Conservation (phyloP, 176 grass and related monocot species). For the Carex myosuroides region DNA sequence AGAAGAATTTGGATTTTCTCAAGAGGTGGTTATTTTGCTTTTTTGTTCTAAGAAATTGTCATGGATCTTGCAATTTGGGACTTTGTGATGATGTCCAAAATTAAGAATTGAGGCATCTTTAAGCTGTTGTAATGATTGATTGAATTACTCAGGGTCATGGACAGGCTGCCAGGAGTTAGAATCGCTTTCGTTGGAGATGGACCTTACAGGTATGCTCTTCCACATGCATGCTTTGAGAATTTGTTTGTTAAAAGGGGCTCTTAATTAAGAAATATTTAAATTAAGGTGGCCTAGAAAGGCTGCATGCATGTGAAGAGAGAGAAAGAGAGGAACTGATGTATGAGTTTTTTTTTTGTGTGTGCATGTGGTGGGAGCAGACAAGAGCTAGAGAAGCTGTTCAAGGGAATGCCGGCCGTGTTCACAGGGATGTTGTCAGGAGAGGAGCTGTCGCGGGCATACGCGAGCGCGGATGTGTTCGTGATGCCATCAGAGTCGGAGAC, state of each 20-base stretch:
- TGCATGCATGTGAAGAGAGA: neutral
- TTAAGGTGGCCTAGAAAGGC: conserved; percentile 4
- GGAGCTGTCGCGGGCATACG: conserved; percentile 79
- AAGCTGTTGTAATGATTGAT: conserved; percentile 28
- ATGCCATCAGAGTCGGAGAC: conserved; percentile 99
- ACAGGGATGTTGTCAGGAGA: conserved; percentile 96
- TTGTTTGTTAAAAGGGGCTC: neutral
- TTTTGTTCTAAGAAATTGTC: neutral
- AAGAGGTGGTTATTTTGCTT: conserved; percentile 50
- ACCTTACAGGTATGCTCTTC: conserved; percentile 60
- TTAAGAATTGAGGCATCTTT: neutral
- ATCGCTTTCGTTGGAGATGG: conserved; percentile 95
- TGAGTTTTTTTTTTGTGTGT: neutral
- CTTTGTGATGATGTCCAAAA: conserved; percentile 5
- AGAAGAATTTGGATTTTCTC: conserved; percentile 98
- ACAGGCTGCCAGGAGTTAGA: conserved; percentile 70
- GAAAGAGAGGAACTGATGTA: neutral
- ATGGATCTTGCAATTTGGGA: neutral
- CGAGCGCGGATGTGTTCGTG: conserved; percentile 78
- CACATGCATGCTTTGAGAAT: neutral
- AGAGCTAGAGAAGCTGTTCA: conserved; percentile 85
- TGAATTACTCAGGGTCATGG: conserved; percentile 67
- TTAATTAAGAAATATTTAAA: conserved; percentile 11
- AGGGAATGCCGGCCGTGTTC: conserved; percentile 75
- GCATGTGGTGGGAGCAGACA: conserved; percentile 32